Percentiles rank a stretch among this genome's conserved stretches.
Evolutionary conservation across 768 basidiomycete species (phyloP).

Genomic region (Scleroderma bovista): DNA sequence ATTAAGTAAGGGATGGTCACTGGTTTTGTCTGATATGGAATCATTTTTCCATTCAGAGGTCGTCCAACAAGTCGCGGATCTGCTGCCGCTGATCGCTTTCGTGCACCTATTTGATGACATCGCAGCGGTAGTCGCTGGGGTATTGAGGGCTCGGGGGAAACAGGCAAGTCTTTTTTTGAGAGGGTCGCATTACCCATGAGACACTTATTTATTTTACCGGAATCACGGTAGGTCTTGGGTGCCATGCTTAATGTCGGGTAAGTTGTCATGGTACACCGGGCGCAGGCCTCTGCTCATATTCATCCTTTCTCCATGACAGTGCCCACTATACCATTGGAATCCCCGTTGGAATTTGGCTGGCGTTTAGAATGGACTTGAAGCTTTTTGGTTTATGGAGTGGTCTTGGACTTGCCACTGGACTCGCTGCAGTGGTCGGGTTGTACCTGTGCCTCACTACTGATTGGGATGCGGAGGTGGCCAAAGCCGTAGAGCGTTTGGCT

Average conservation of each 20-base stretch:
- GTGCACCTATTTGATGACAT: constrained; percentile 83
- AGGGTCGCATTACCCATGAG: neutral
- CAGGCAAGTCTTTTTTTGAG: constrained; percentile 37
- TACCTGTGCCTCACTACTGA: constrained; percentile 54
- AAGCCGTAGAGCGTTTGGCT: constrained; percentile 48
- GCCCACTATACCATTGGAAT: constrained; percentile 82
- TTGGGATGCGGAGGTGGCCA: constrained; percentile 65
- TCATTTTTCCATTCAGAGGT: constrained; percentile 11
- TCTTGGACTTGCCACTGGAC: constrained; percentile 55
- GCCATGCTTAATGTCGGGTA: constrained; percentile 75
- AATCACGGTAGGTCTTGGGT: constrained; percentile 51
- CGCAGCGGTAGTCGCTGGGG: constrained; percentile 65
- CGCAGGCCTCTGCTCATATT: too few species aligned
- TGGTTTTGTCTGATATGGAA: too few species aligned
- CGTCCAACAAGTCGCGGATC: constrained; percentile 41
- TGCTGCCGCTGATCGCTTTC: constrained; percentile 71
- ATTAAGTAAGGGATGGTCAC: too few species aligned
- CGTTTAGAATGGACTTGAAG: constrained; percentile 55
- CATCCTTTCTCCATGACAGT: constrained; percentile 25
- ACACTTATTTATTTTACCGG: neutral
- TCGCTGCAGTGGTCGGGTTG: constrained; percentile 39
- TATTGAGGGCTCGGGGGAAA: constrained; percentile 79
- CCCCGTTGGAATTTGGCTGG: constrained; percentile 74
- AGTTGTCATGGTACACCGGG: constrained; percentile 7
- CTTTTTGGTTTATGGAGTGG: constrained; percentile 85